Percentiles rank a stretch among this genome's conserved stretches.
phyloP scores from a whole-genome alignment of 306 rosid species.

The Rosa lucieae region DNA sequence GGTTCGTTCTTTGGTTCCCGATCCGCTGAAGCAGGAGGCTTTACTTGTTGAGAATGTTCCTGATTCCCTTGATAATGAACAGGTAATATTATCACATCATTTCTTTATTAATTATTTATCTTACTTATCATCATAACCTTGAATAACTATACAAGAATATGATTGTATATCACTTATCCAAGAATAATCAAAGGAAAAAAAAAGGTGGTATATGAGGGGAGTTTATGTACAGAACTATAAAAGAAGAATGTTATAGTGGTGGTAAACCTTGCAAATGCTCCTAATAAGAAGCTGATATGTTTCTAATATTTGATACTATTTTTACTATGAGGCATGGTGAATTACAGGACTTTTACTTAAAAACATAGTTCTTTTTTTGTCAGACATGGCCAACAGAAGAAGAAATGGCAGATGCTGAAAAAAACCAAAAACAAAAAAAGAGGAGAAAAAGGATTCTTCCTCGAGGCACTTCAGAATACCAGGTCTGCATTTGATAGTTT shows the following conservation, averaged over 20 bases:
- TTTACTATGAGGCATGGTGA: neutral
- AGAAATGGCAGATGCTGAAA: constrained; percentile 68
- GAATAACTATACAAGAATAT: neutral
- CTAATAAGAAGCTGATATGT: neutral
- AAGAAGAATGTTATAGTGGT: neutral
- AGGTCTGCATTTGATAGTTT: constrained; percentile 44
- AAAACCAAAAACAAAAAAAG: constrained; percentile 54
- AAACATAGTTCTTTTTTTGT: constrained; percentile 7
- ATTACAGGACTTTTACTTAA: constrained; percentile 6
- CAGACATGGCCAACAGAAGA: constrained; percentile 99
- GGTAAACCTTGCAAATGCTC: neutral
- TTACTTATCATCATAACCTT: neutral
- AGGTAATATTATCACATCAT: constrained; percentile 48
- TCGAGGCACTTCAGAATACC: constrained; percentile 91
- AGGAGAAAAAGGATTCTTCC: constrained; percentile 61
- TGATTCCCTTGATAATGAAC: constrained; percentile 92
- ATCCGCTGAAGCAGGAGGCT: constrained; percentile 69
- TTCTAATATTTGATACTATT: neutral
- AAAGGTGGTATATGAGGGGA: neutral
- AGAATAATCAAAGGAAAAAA: neutral
- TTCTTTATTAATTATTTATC: neutral
- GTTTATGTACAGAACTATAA: neutral
- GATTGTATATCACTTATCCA: constrained; percentile 5
- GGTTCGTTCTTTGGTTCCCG: constrained; percentile 62
- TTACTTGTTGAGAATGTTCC: constrained; percentile 77